Conservation (phyloP, 1,284 basidiomycete genomes). For the Paramarasmius palmivorus region DNA sequence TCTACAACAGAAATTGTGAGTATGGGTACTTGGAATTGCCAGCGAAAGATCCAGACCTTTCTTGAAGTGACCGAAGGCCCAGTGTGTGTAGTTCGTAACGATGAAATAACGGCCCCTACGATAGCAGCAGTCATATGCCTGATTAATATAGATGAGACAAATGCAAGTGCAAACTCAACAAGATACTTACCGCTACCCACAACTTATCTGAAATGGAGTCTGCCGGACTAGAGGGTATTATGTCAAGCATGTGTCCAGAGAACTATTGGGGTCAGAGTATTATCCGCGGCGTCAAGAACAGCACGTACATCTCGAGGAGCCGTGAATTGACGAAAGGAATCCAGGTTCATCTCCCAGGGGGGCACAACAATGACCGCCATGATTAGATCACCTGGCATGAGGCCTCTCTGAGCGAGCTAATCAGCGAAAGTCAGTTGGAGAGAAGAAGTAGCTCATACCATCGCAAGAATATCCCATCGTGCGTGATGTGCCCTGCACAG, state of each 20-base stretch:
- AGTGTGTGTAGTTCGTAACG: conserved; percentile 24
- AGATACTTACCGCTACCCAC: conserved; percentile 25
- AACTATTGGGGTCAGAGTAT: conserved; percentile 14
- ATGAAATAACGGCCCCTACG: conserved; percentile 22
- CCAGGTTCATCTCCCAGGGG: conserved; percentile 22
- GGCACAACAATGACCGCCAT: conserved; percentile 22
- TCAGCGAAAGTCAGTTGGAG: neutral
- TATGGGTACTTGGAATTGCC: neutral
- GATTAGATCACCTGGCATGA: conserved; percentile 15
- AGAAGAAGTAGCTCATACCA: conserved; percentile 14
- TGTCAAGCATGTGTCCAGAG: conserved; percentile 10
- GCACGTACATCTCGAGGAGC: conserved; percentile 12
- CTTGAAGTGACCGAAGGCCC: conserved; percentile 24
- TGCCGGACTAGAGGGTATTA: conserved; percentile 14
- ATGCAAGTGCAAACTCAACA: neutral
- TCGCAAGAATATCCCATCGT: conserved; percentile 25
- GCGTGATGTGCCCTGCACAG: conserved; percentile 23
- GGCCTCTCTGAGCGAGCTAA: too few relatives aligned
- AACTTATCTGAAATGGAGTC: conserved; percentile 19
- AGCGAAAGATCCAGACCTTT: conserved; percentile 10
- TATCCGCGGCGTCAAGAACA: too few relatives aligned
- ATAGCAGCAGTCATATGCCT: conserved; percentile 25
- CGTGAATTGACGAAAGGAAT: conserved; percentile 22
- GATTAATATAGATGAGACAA: neutral
- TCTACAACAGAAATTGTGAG: conserved; percentile 2